Evolutionary conservation across 768 basidiomycete genomes (phyloP).

Genomic region (Naematelia encephala): DNA sequence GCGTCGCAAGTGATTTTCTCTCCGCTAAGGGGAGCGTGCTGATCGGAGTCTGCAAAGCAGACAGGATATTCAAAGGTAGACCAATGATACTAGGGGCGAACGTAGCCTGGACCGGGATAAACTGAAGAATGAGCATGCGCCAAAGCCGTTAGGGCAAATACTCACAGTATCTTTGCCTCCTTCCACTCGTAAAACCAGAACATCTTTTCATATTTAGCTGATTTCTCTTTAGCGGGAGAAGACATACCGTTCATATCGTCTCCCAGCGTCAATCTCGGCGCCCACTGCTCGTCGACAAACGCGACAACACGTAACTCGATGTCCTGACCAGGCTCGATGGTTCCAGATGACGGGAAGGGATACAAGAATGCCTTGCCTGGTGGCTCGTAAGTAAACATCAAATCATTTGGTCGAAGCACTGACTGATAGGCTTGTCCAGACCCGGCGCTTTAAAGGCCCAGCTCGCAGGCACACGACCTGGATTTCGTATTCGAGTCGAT

Average conservation of each 20-base stretch:
- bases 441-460: slow-evolving; percentile 34
- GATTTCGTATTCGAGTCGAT: slow-evolving; percentile 26
- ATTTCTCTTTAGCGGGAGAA: not conserved
- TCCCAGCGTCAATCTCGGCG: slow-evolving; percentile 25
- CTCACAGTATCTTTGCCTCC: slow-evolving; percentile 39
- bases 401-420: slow-evolving; percentile 5
- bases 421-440: slow-evolving; percentile 32
- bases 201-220: slow-evolving; percentile 19
- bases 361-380: slow-evolving; percentile 36
- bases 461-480: slow-evolving; percentile 29
- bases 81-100: slow-evolving; percentile 25
- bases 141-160: not conserved
- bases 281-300: slow-evolving; percentile 20
- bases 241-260: slow-evolving; percentile 36
- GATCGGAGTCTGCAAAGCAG: slow-evolving; percentile 18
- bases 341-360: slow-evolving; percentile 27
- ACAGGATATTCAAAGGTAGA: slow-evolving; percentile 24
- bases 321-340: slow-evolving; percentile 22
- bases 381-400: not conserved
- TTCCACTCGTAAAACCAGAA: slow-evolving; percentile 31
- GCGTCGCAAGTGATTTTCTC: slow-evolving; percentile 20
- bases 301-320: slow-evolving; percentile 21
- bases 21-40: slow-evolving; percentile 12
- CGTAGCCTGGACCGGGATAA: slow-evolving; percentile 32
- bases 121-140: slow-evolving; percentile 16